phyloP scores from a whole-genome alignment of 2,329 filamentous ascomycete species.

The Pseudogymnoascus sp. region DNA sequence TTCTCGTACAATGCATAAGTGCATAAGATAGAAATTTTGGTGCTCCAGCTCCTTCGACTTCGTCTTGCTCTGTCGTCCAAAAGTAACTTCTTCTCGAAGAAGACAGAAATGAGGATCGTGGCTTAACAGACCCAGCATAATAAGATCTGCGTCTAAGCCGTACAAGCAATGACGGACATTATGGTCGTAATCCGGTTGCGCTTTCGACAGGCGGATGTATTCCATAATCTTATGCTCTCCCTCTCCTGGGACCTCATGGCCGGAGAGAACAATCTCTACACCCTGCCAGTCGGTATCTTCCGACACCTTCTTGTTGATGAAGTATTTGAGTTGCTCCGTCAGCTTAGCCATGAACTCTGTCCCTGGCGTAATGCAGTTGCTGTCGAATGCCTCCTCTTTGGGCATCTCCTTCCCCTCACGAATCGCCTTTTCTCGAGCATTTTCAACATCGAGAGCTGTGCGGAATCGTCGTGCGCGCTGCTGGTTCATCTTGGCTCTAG shows the following conservation, averaged over 20 bases:
- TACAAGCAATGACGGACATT: conserved; percentile 97
- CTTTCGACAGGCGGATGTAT: conserved; percentile 96
- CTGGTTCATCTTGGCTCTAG: conserved; percentile 99
- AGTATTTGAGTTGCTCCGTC: conserved; percentile 90
- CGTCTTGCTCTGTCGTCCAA: conserved; percentile 72
- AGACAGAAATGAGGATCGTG: conserved; percentile 98
- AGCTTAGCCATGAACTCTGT: conserved; percentile 98
- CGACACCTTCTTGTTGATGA: conserved; percentile 96
- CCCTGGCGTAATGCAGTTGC: conserved; percentile 96
- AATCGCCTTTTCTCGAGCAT: conserved; percentile 86
- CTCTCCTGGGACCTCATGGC: conserved; percentile 95
- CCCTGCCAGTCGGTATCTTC: conserved; percentile 97
- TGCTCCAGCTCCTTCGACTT: conserved; percentile 97
- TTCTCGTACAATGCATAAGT: conserved; percentile 94
- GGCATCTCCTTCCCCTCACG: conserved; percentile 85
- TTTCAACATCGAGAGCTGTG: conserved; percentile 85
- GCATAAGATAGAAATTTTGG: conserved; percentile 96
- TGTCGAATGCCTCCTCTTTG: conserved; percentile 93
- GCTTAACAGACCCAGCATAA: conserved; percentile 95
- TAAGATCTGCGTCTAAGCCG: conserved; percentile 92
- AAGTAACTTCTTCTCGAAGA: conserved; percentile 94
- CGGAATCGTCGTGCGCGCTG: conserved; percentile 92
- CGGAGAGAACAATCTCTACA: conserved; percentile 90
- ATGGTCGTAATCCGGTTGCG: conserved; percentile 83
- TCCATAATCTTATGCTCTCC: conserved; percentile 99